Evolutionary conservation across 2,329 filamentous ascomycete species (phyloP), one percentile per base, ranked within the genome.

Genomic region (Raffaelea ambrosiae): DNA sequence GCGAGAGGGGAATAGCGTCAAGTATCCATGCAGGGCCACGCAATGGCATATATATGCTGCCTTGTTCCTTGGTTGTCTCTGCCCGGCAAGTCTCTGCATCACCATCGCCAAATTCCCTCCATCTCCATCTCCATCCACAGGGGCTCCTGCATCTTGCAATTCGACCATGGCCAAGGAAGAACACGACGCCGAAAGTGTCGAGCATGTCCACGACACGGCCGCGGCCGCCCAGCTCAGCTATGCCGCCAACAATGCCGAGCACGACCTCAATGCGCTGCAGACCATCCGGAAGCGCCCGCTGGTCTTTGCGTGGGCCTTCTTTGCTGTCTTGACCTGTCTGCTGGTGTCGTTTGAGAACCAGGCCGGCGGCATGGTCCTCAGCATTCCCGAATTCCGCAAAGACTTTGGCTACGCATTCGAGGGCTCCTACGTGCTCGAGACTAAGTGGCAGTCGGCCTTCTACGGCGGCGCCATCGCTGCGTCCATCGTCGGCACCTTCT

Each of bases 331-430:
- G n/a, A n/a, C n/a, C n/a, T n/a, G n/a, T n/a, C n/a, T 46, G 22
- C 22, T 46, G 36, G 44, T 40, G 18, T 46, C 44, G 9, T 46
- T 46, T 43, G 48, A 50, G 19, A 38, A 31, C 42, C 42, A 65
- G 47, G 64, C 65, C 20, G 56, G 58, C 13, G 63, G 64, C 18
- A 63, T 58, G 31, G 61, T 67, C 16, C 58, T 68, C 26, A 61
- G 62, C 19, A 68, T 69, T 20, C 64, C 65, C 9, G 53, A 66
- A 50, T 70, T 69, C 50, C 58, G 66, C 42, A 60, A 67, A 46
- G 65, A 69, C 49, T 70, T 69, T 53, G 67, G 66, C 4, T 55
- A 57, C 43, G 46, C 50, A 8, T 66, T 59, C 46, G 61, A 61
- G 2, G 63, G 58, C 2, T 56, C 55, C 31, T 69, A 64, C 55